Conservation (phyloP, 2,329 filamentous ascomycete genomes). For the Aspergillus latus region DNA sequence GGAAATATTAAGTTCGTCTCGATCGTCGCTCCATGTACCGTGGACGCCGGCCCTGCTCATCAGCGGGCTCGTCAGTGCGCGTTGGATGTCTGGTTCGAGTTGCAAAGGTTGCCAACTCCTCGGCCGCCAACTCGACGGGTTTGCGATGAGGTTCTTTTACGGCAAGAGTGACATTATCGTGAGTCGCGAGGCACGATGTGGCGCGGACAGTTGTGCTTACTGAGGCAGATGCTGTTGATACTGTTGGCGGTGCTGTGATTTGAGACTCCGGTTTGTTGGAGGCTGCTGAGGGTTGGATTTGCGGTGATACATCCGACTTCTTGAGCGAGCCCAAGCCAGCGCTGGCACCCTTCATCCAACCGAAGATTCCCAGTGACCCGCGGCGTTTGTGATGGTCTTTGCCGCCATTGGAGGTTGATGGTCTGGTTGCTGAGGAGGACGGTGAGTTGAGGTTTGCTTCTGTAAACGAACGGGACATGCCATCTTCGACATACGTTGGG, state of each 20-base stretch:
- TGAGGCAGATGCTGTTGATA: slow-evolving; percentile 3
- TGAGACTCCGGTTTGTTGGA: background rate
- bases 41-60: slow-evolving; percentile 25
- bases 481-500: slow-evolving; percentile 16
- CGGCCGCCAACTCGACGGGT: slow-evolving; percentile 7
- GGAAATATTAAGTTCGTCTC: slow-evolving; percentile 21
- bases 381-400: slow-evolving; percentile 36
- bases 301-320: slow-evolving; percentile 16
- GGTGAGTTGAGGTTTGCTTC: slow-evolving; percentile 21
- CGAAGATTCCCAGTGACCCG: slow-evolving; percentile 39
- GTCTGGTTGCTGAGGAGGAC: slow-evolving; percentile 13
- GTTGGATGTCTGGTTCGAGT: slow-evolving; percentile 14
- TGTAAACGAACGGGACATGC: slow-evolving; percentile 31
- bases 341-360: slow-evolving; percentile 41
- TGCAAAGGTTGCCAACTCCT: slow-evolving; percentile 21
- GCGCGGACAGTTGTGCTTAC: background rate
- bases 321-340: slow-evolving; percentile 25
- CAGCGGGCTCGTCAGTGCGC: slow-evolving; percentile 13
- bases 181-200: slow-evolving; percentile 17
- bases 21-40: slow-evolving; percentile 35
- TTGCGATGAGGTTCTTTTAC: slow-evolving; percentile 4
- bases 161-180: slow-evolving; percentile 17
- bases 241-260: background rate
- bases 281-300: background rate
- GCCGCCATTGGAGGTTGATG: slow-evolving; percentile 30